Evolutionary conservation across 306 rosid species (phyloP).

Genomic region (Macrotyloma uniflorum): DNA sequence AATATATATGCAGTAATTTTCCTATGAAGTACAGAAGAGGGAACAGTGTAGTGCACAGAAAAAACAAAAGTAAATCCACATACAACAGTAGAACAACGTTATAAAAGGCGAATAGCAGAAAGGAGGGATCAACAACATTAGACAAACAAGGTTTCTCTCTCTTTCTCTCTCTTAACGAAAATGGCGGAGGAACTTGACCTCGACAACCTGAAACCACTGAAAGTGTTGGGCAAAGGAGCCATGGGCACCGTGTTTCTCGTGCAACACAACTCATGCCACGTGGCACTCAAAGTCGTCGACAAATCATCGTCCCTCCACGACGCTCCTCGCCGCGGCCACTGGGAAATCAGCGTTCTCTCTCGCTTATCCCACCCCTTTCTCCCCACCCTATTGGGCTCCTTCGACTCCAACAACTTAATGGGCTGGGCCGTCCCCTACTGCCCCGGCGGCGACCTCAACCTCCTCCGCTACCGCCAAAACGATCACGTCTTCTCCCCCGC

Average conservation of each 20-base stretch:
- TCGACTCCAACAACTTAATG: slow-evolving; percentile 54
- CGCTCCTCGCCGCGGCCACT: slow-evolving; percentile 74
- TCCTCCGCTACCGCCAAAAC: slow-evolving; percentile 76
- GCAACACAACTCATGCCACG: slow-evolving; percentile 36
- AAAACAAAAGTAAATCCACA: neutral
- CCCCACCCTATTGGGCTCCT: slow-evolving; percentile 61
- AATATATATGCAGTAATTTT: too few relatives aligned
- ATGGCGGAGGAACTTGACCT: neutral
- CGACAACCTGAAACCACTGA: neutral
- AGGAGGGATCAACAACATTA: neutral
- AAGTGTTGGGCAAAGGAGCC: slow-evolving; percentile 77
- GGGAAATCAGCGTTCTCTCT: slow-evolving; percentile 77
- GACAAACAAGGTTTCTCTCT: neutral
- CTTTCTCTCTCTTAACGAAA: neutral
- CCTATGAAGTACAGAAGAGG: too few relatives aligned
- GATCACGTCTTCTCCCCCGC: slow-evolving; percentile 80
- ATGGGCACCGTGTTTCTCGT: slow-evolving; percentile 89
- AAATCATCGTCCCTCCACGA: slow-evolving; percentile 51
- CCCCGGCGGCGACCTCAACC: slow-evolving; percentile 91
- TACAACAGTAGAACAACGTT: too few relatives aligned
- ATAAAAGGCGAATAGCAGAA: neutral
- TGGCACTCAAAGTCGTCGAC: slow-evolving; percentile 80
- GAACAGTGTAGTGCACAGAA: neutral
- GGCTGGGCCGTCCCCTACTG: slow-evolving; percentile 92
- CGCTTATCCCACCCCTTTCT: slow-evolving; percentile 71